Base-by-base conservation (phyloP, 2,329 filamentous ascomycete genomes). In the Botrytis byssoidea region DNA sequence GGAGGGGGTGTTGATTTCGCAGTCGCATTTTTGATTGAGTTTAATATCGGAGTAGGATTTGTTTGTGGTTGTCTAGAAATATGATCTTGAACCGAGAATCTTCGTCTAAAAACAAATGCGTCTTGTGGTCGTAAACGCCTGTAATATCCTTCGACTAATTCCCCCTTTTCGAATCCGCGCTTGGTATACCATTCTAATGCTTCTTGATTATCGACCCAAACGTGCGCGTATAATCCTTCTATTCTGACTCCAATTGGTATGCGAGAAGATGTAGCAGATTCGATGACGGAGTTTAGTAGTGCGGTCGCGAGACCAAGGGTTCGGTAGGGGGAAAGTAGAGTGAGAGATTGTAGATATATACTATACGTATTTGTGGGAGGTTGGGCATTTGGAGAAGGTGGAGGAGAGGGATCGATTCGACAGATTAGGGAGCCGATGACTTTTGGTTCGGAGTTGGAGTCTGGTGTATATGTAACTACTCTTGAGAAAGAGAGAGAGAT, bases 181-280 rank as follows among this genome's bases (percentile, higher is more conserved):
- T 84, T 83, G 46, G 83, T 78, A 81, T 92, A 92, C 90, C 90
- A 92, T 73, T 83, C 83, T 75, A 91, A 81, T 0, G 86, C 90
- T 32, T 91, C 89, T 3, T 86, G 85, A 79, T 91, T 91, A 74
- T 89, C 86, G 18, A 89, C 90, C 90, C 90, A 92, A 25, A 92
- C 90, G 80, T 92, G 90, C 7, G 90, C 90, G 76, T 89, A 91
- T 25, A 90, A 83, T 61, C 84, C 84, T 66, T 78, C 78, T 70
- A 81, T 84, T 79, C 70, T 76, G 5, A 79, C 25, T 8, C 76
- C 75, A 4, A 66, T 2, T 2, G 70, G 70, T 25, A 71, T 51
- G 32, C 46, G 70, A 51, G 60, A 16, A 25, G 57, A 55, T 57
- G 70, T 72, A 37, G 70, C 70, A 18, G 40, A n/a, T 40, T 46